Base-by-base conservation (phyloP, 768 basidiomycete genomes). In the Neoboletus magnificus region DNA sequence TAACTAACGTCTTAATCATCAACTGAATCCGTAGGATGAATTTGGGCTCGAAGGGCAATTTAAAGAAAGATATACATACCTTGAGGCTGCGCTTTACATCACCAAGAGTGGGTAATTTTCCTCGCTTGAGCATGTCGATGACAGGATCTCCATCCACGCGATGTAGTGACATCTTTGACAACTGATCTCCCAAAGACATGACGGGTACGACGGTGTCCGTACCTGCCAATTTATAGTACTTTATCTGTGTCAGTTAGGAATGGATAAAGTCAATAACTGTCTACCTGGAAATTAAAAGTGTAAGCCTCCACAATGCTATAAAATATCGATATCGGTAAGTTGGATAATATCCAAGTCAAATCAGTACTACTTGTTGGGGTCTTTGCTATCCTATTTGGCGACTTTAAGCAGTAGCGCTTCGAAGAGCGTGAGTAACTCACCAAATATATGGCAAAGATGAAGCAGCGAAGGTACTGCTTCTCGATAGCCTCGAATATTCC, bases 401-500 rank as follows among this genome's bases (percentile, higher is more conserved):
- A 16, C 45, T 48, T 64, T 32, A 40, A 39, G 49, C 9, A 52
- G 33, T 23, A n/a, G 15, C 15, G 5, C 43, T 12, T 46, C 20
- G 12, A 44, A 52, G 25, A 46, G 15, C 3, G 16, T 13, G 23
- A 25, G 15, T 12, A 33, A 71, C 82, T 56, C 52, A 93, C 93
- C 55, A 93, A 73, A 66, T 91, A 93, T 49, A 93, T 82, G 7
- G 86, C 91, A 61, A 93, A 91, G 50, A 93, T 86, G 69, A 92
- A 91, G 63, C 87, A 90, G 46, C 82, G 84, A 44, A 95, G 80
- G 71, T 92, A 95, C 60, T 85, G 86, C 65, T 87, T 91, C 65
- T 91, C 82, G 33, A 95, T 73, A 0, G 93, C 93, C 56, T 94
- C 88, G 59, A 90, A 92, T 41, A 93, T 91, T 0, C 93, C 93